Evolutionary conservation across 169 alveolate species (phyloP), one percentile per base, ranked within the genome.

Genomic region (Plasmodium cynomolgi): DNA sequence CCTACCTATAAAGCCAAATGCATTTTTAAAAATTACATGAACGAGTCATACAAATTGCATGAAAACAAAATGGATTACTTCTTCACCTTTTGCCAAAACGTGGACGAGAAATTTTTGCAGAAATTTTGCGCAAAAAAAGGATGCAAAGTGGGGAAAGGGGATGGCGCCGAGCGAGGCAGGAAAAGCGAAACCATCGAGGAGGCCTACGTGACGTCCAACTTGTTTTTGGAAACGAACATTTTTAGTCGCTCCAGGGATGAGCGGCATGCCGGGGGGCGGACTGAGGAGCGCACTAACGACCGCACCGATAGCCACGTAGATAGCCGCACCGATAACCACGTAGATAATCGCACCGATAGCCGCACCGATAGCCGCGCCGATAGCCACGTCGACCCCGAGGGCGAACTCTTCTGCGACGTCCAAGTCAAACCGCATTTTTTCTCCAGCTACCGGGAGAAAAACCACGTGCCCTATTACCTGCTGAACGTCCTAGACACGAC

Each of bases 21-120:
- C 50, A 88, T 88, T 58, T 88, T 79, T 39, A 41, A 37, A 6
- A 47, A 80, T 33, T 88, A 88, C 47, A 7, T 26, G 29, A 88
- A 88, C 84, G 83, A 80, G 23, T 79, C 94, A 5, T 88, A 88
- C 56, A 88, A 88, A 34, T 34, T 88, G 54, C 31, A 26, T 7
- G 91, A 88, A 88, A 62, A 88, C 31, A 88, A 88, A 68, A 79
- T 88, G 94, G 94, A 88, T 20, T 88, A 79, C 71, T 88, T 58
- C 81, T 88, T 88, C 73, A 79, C 94, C 33, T 88, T 88, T 79
- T 88, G 94, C 62, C 84, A 88, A 39, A 79, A 77, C 50, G 75
- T 88, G 47, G 83, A 88, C 73, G 91, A 88, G n/a, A 23, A 44
- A 4, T 88, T 88, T 88, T 62, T 88, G 26, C 77, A 88, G n/a